Evolutionary conservation across 768 basidiomycete species (phyloP), one percentile per base, ranked within the genome.

Genomic region (Hypholoma fasciculare): DNA sequence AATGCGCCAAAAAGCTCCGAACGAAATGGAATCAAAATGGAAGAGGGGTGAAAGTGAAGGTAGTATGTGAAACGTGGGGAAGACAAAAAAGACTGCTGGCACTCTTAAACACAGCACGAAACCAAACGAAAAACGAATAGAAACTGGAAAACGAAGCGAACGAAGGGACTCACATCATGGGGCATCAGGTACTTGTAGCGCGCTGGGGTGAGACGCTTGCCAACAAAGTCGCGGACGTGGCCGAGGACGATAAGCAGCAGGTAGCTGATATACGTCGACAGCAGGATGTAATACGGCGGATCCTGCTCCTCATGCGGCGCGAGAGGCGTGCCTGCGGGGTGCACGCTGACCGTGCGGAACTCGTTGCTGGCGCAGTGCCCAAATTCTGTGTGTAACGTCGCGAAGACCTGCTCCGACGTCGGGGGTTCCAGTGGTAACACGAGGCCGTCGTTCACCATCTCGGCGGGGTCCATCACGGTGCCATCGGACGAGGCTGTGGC

Each of bases 221-320:
- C 96, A 61, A 98, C 74, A 69, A 98, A 99, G 74, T 99, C 97
- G 54, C 96, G 87, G 47, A 96, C 75, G 68, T 98, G 97, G 17
- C 97, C 97, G 48, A 99, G 74, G 62, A 85, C 80, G 63, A 98
- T 96, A 56, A 98, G 85, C 59, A 98, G 81, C 65, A 98, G 83
- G 76, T 96, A 98, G 76, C 90, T 89, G 72, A 96, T 81, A 71
- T 98, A 98, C 5, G 95, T 96, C 8, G 91, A 87, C 60, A 98
- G 73, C 43, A 98, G 82, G 67, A 97, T 88, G 73, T 94, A 95
- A 70, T 97, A 94, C 0, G 93, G 91, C 3, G 96, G 96, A 67
- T 96, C 93, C 62, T 89, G 85, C 60, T 92, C 88, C 56, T 83
- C 74, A 66, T 85, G 82, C 54, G 77, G 69, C 53, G 77, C 74